These are phyloP conservation scores for Phyllostachys edulis DNA, from an alignment of 176 grass and related monocot species.

Conservation along the genomic window DNA sequence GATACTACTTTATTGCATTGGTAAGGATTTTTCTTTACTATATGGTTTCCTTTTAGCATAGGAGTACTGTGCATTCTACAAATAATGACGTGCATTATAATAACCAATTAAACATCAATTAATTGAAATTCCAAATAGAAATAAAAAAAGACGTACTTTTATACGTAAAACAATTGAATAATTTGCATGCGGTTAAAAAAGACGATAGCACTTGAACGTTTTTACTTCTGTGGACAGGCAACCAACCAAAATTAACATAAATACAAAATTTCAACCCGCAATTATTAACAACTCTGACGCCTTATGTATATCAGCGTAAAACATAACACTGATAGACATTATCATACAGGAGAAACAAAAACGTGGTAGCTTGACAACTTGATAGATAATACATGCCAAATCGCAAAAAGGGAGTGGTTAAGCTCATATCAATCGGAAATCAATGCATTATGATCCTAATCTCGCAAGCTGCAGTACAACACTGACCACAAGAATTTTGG, in stretches of 20 bases:
- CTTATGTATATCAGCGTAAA: background rate
- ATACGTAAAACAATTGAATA: background rate
- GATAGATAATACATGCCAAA: background rate
- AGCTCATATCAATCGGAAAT: background rate
- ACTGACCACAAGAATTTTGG: background rate
- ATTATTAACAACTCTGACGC: background rate
- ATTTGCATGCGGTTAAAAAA: background rate
- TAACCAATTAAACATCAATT: no score
- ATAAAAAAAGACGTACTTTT: background rate
- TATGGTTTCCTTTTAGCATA: background rate
- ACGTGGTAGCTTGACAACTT: background rate
- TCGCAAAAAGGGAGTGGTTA: background rate
- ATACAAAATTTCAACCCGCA: background rate
- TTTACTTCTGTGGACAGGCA: background rate
- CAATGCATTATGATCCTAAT: background rate
- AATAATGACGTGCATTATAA: no score
- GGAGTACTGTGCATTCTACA: no score
- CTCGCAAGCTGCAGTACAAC: background rate
- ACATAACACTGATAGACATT: background rate
- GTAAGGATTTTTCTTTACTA: background rate
- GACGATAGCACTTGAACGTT: background rate
- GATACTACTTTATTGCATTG: background rate
- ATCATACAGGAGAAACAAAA: background rate
- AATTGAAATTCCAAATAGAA: background rate
- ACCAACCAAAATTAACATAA: background rate